Percentiles rank a stretch among this genome's conserved stretches.
Conservation (phyloP, 106 monocot species). For the Platanthera zijinensis region DNA sequence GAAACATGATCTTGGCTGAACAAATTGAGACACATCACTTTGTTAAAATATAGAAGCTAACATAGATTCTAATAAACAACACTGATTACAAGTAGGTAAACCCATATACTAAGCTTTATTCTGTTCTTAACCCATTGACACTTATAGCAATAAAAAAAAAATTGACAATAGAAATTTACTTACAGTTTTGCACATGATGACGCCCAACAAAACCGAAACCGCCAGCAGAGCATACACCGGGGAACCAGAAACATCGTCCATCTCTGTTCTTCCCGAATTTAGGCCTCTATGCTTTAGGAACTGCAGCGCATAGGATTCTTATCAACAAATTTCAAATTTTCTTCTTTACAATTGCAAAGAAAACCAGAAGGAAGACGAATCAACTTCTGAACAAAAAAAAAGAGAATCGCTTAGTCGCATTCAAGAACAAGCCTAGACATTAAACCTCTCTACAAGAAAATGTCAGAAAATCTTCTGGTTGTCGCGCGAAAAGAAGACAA, state of each 20-base stretch:
- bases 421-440: not conserved
- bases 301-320: not conserved
- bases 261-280: conserved; percentile 1
- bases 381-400: not conserved
- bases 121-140: not conserved
- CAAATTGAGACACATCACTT: not conserved
- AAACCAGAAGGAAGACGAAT: not conserved
- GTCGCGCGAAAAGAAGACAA: not conserved
- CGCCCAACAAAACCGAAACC: conserved; percentile 40
- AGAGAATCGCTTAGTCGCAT: not conserved
- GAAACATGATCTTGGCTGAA: not conserved
- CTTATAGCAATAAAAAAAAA: not conserved
- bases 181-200: conserved; percentile 75
- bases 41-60: not conserved
- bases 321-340: not conserved
- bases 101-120: not conserved
- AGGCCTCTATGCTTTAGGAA: not conserved
- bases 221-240: conserved; percentile 52
- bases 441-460: not conserved
- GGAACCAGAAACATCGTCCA: conserved; percentile 32
- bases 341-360: not conserved
- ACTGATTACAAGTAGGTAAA: not conserved
- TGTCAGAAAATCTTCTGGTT: not conserved
- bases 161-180: conserved; percentile 9
- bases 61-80: not conserved